A percentile compares a stretch with the other conserved stretches of the same genome.
phyloP scores from a whole-genome alignment of 2,329 filamentous ascomycete genomes.

The Microdochium nivale region DNA sequence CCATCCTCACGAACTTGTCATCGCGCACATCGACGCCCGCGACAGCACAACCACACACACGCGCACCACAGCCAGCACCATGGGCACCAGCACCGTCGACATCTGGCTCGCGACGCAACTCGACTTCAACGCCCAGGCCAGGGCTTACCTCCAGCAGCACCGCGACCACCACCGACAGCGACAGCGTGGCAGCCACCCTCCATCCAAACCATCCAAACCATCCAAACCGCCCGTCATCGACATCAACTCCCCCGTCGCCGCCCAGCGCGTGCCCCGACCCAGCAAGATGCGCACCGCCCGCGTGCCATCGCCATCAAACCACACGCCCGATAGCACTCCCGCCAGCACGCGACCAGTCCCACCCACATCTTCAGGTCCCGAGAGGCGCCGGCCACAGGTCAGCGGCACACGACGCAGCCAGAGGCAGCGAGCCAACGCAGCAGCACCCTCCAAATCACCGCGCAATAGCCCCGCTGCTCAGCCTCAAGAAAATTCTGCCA shows the following conservation, averaged over 20 bases:
- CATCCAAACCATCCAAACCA: background rate
- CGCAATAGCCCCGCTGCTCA: no score
- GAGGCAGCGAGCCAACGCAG: background rate
- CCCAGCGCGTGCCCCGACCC: background rate
- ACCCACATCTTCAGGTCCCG: background rate
- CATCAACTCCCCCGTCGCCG: background rate
- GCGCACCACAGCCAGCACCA: background rate
- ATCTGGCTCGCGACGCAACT: background rate
- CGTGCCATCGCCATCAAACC: background rate
- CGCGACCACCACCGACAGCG: background rate
- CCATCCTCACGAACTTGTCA: no score
- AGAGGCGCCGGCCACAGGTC: background rate
- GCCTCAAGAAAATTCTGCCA: background rate
- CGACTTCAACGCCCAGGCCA: background rate
- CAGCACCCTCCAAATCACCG: background rate
- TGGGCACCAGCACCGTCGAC: background rate
- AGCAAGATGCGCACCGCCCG: background rate
- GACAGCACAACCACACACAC: background rate
- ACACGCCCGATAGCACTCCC: background rate
- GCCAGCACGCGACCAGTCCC: background rate
- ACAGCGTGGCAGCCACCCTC: background rate
- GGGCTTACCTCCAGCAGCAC: background rate
- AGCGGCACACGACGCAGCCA: background rate
- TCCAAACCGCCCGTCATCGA: background rate
- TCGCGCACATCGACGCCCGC: background rate